phyloP scores from a whole-genome alignment of 129 eudicot species.

The Daucus carota region DH1_v3.0 NC_030385.2:41232001-41232500 shows the following conservation, averaged over 20 bases:
- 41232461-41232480: neutral
- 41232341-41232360: neutral
- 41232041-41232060: constrained; percentile 66
- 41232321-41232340: neutral
- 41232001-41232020: constrained; percentile 52
- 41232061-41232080: constrained; percentile 83
- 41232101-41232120: constrained; percentile 90
- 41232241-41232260: constrained; percentile 1
- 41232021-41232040: constrained; percentile 43
- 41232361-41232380: neutral
- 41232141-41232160: constrained; percentile 56
- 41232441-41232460: neutral
- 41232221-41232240: constrained; percentile 77
- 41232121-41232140: constrained; percentile 75
- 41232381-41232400: neutral
- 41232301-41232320: neutral
- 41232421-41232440: neutral
- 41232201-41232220: constrained; percentile 66
- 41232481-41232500: neutral
- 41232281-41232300: neutral
- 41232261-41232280: neutral
- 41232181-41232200: constrained; percentile 71
- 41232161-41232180: constrained; percentile 32
- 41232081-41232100: constrained; percentile 78
- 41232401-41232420: neutral